Conservation (phyloP, 345 rosid genomes). For the Trapa bicornis region DNA sequence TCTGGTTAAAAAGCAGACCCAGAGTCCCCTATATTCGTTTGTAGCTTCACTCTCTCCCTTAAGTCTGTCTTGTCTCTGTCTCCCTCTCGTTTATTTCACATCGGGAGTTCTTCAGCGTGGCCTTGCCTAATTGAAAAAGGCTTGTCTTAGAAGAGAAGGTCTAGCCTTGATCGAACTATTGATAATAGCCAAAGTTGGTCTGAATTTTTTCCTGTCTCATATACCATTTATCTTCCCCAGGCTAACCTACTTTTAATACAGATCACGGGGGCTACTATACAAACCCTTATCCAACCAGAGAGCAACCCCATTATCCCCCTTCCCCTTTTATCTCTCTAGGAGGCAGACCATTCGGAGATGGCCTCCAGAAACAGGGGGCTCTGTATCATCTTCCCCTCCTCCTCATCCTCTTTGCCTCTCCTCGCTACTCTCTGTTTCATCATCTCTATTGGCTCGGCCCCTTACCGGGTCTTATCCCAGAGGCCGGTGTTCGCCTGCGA, state of each 20-base stretch:
- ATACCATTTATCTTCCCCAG: too few relatives aligned
- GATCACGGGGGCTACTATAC: conserved; percentile 50
- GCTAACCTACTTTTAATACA: not conserved
- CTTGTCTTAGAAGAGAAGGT: not conserved
- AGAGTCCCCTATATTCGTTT: not conserved
- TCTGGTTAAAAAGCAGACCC: not conserved
- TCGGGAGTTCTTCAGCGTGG: not conserved
- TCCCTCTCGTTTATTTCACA: not conserved
- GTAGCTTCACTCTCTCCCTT: not conserved
- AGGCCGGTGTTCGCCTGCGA: conserved; percentile 71
- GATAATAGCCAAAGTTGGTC: not conserved
- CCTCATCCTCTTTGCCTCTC: conserved; percentile 22
- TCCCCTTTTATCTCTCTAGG: not conserved
- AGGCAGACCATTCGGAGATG: conserved; percentile 3
- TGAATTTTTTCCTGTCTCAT: not conserved
- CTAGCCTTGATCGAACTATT: not conserved
- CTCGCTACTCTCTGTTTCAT: not conserved
- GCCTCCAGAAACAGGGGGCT: conserved; percentile 17
- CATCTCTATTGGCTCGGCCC: conserved; percentile 2
- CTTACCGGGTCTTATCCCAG: conserved; percentile 21
- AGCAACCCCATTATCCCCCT: not conserved
- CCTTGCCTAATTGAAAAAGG: not conserved
- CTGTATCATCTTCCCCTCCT: conserved; percentile 9
- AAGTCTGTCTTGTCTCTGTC: too few relatives aligned
- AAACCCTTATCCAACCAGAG: conserved; percentile 1